A percentile compares a stretch with the other conserved stretches of the same genome.
phyloP scores from a whole-genome alignment of 495 filamentous ascomycete species.

The Penicillium riverlandense region DNA sequence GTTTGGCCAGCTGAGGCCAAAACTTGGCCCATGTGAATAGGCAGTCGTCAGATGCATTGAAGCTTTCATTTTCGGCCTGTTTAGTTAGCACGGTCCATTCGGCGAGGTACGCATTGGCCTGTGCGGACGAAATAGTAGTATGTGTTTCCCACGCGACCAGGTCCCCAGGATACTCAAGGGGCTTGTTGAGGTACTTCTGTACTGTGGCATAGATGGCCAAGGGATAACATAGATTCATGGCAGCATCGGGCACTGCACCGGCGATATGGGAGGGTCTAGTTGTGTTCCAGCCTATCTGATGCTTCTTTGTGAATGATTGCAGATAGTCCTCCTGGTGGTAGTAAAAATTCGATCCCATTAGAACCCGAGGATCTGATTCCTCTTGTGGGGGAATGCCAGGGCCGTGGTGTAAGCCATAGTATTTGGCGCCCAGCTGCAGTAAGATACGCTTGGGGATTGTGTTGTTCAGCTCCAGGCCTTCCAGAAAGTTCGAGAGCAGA shows the following conservation, averaged over 20 bases:
- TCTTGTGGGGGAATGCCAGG: conserved; percentile 33
- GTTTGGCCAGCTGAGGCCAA: conserved; percentile 38
- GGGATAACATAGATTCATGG: conserved; percentile 43
- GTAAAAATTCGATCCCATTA: conserved; percentile 45
- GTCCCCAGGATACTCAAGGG: conserved; percentile 35
- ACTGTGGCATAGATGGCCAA: conserved; percentile 43
- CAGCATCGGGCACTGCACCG: conserved; percentile 41
- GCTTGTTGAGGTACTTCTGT: conserved; percentile 23
- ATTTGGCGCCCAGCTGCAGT: conserved; percentile 44
- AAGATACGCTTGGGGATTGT: conserved; percentile 41
- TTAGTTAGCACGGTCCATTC: conserved; percentile 43
- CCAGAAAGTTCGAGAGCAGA: conserved; percentile 42
- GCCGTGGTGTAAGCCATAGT: conserved; percentile 46
- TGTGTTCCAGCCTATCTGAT: conserved; percentile 26
- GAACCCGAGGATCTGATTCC: conserved; percentile 37
- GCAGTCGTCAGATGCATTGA: conserved; percentile 38
- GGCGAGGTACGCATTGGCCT: conserved; percentile 39
- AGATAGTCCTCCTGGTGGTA: conserved; percentile 42
- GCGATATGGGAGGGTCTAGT: conserved; percentile 40
- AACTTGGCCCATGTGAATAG: conserved; percentile 35
- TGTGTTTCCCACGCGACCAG: conserved; percentile 32
- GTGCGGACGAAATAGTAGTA: conserved; percentile 28
- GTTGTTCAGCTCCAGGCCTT: conserved; percentile 27
- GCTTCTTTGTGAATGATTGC: conserved; percentile 7
- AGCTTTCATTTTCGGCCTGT: conserved; percentile 29